Evolutionary conservation across 78 protist species (phyloP).

Genomic region (Guillardia theta): DNA sequence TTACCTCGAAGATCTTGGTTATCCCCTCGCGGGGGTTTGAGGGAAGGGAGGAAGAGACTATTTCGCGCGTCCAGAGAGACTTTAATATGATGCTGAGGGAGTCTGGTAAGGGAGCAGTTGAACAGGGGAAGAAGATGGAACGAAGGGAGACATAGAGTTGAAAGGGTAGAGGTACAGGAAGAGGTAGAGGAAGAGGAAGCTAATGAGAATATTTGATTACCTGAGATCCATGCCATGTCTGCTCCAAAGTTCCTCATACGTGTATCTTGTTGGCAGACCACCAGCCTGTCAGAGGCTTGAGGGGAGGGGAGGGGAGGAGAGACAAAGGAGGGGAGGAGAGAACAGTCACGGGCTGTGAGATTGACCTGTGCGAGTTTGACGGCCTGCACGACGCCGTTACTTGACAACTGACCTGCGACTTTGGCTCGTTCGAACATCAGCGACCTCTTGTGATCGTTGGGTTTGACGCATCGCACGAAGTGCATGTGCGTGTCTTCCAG

Average conservation of each 20-base stretch:
- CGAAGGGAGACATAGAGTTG: no score
- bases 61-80: no score
- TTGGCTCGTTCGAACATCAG: constrained; percentile 55
- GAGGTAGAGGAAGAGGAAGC: no score
- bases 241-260: neutral
- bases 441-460: constrained; percentile 76
- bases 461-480: constrained; percentile 87
- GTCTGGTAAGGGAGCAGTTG: no score
- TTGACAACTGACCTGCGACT: neutral
- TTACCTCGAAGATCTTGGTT: neutral
- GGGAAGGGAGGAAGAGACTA: neutral
- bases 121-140: no score
- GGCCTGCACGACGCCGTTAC: constrained; percentile 18
- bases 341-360: neutral
- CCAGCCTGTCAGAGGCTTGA: no score
- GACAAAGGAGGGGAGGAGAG: no score
- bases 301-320: no score
- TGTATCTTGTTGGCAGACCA: neutral
- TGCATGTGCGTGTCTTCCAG: constrained; percentile 72
- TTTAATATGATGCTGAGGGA: no score
- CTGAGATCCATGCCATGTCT: neutral
- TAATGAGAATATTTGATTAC: no score
- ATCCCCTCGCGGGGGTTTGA: neutral
- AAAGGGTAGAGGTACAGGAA: no score
- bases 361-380: constrained; percentile 34